phyloP scores from a whole-genome alignment of 202 grass and related monocot species.

The Cymbopogon flexuosus region DNA sequence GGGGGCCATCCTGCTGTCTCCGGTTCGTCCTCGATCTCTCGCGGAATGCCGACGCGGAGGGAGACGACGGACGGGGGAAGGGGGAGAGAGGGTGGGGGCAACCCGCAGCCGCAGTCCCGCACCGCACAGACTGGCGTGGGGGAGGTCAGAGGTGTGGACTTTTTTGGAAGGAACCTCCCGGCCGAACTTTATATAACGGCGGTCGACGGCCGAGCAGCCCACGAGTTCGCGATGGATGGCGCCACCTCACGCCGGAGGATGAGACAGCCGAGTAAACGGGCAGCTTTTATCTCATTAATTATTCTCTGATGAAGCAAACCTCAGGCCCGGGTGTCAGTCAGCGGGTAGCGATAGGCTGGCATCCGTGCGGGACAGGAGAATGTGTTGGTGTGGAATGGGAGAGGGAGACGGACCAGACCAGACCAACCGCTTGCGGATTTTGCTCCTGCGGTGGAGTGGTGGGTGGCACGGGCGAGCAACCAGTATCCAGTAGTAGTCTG shows the following conservation, averaged over 20 bases:
- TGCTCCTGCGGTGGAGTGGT: too few species aligned
- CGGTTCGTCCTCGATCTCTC: slow-evolving; percentile 21
- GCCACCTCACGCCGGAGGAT: not conserved
- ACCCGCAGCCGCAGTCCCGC: not conserved
- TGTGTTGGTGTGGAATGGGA: too few species aligned
- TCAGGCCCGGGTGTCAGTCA: not conserved
- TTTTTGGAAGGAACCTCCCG: slow-evolving; percentile 12
- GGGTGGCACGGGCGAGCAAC: not conserved
- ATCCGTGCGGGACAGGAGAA: too few species aligned
- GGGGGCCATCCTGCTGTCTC: slow-evolving; percentile 35
- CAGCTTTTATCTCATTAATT: slow-evolving; percentile 1
- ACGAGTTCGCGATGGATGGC: slow-evolving; percentile 9
- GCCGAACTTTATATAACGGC: slow-evolving; percentile 24
- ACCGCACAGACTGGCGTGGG: not conserved
- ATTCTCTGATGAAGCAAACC: not conserved
- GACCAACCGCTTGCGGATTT: too few species aligned
- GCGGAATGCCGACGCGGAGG: slow-evolving; percentile 17
- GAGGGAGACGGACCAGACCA: too few species aligned
- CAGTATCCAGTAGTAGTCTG: not conserved
- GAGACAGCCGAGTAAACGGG: not conserved
- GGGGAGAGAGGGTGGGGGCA: not conserved
- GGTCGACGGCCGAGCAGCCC: not conserved
- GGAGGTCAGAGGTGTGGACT: slow-evolving; percentile 26
- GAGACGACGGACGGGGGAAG: not conserved
- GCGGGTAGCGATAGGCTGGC: not conserved